Percentiles rank a stretch among this genome's conserved stretches.
Evolutionary conservation across 73 alveolate species (phyloP).

Genomic region (Halteria grandinella): DNA sequence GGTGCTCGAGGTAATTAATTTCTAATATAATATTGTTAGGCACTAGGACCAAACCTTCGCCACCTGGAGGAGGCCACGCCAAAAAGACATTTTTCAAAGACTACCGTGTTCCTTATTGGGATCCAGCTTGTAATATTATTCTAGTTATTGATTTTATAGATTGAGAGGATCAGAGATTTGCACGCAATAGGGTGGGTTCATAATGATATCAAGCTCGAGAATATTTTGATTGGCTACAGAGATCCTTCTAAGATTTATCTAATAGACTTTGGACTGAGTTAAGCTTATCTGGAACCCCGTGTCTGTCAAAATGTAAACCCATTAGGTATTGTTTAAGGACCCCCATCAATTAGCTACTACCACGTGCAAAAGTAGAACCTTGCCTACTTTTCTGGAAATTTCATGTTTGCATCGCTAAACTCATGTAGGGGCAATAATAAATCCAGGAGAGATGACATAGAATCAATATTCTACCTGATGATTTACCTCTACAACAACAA

Average conservation of each 20-base stretch:
- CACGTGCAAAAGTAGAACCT: conserved; percentile 8
- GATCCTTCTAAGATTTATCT: conserved; percentile 22
- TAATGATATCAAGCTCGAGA: conserved; percentile 62
- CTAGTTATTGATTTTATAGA: not conserved
- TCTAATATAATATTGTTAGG: not conserved
- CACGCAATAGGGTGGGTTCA: conserved; percentile 62
- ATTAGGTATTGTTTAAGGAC: too few relatives aligned
- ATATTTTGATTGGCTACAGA: conserved; percentile 45
- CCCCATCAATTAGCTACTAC: too few relatives aligned
- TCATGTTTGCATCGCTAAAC: conserved; percentile 40
- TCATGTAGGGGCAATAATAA: conserved; percentile 33
- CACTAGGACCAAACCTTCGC: conserved; percentile 45
- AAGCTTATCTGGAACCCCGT: conserved; percentile 9
- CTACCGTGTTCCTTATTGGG: not conserved
- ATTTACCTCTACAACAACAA: conserved; percentile 34
- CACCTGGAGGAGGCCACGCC: conserved; percentile 20
- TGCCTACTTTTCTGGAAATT: conserved; percentile 37
- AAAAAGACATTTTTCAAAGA: conserved; percentile 15
- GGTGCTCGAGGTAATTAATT: conserved; percentile 8
- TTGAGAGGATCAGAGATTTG: conserved; percentile 36
- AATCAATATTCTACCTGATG: conserved; percentile 35
- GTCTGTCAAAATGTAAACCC: too few relatives aligned
- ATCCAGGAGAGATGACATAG: conserved; percentile 63
- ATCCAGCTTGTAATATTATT: not conserved
- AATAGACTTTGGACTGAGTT: conserved; percentile 56